phyloP scores from a whole-genome alignment of 768 basidiomycete genomes.

The Russula earlei region DNA sequence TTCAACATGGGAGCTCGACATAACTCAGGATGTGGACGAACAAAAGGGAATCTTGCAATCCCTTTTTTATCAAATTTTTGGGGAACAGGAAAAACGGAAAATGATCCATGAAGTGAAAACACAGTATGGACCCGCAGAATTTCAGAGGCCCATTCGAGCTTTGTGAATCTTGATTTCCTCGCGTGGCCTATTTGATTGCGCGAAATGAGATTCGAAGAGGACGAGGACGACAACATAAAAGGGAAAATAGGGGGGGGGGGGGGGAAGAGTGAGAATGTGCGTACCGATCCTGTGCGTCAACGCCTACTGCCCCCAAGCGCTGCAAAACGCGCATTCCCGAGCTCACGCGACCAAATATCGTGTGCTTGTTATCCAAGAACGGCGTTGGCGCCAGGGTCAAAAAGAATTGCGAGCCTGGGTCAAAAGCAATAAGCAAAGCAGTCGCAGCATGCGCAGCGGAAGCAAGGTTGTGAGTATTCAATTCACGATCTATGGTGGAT shows the following conservation, averaged over 20 bases:
- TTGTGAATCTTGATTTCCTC: constrained; percentile 92
- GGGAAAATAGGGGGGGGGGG: no score
- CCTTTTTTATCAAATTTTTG: no score
- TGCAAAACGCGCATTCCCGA: constrained; percentile 90
- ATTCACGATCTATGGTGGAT: not conserved
- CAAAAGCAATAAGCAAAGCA: not conserved
- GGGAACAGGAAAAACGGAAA: no score
- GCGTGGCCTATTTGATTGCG: constrained; percentile 32
- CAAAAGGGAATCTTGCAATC: no score
- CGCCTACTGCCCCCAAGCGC: constrained; percentile 81
- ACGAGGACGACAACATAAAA: not conserved
- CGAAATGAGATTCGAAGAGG: not conserved
- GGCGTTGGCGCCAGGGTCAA: constrained; percentile 78
- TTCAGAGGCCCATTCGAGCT: constrained; percentile 39
- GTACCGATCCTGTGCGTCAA: constrained; percentile 80
- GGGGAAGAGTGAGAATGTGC: constrained; percentile 27
- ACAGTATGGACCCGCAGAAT: no score
- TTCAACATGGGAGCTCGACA: no score
- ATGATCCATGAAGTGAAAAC: no score
- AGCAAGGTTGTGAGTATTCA: no score
- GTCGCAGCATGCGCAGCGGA: no score
- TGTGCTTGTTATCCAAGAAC: constrained; percentile 76
- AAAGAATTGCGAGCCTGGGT: constrained; percentile 88
- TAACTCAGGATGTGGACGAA: no score
- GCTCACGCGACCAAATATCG: constrained; percentile 85